Percentiles rank a stretch among this genome's conserved stretches.
These are phyloP conservation scores for Pleurotus eryngii DNA, from an alignment of 768 basidiomycete genomes.

Conservation along the genomic window DNA sequence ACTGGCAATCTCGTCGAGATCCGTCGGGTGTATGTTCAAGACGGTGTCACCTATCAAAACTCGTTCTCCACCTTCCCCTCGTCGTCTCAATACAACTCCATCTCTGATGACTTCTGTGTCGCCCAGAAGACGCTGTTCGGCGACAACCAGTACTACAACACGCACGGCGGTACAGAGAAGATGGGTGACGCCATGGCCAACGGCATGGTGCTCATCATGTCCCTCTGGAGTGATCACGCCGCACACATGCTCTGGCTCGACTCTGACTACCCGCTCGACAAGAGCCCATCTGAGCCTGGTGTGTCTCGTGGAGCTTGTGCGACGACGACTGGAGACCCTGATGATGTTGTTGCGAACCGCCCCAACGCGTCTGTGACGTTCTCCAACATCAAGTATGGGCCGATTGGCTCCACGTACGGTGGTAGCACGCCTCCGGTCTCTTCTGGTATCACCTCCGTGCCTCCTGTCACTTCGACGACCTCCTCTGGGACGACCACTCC, in stretches of 20 bases:
- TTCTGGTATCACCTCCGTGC: not conserved
- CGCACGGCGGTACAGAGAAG: conserved; percentile 23
- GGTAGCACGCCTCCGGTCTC: not conserved
- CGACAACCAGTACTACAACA: conserved; percentile 16
- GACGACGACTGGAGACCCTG: conserved; percentile 31
- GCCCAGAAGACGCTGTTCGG: conserved; percentile 31
- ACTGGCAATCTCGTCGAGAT: conserved; percentile 14
- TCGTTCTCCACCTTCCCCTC: conserved; percentile 28
- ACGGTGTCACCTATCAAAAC: conserved; percentile 35
- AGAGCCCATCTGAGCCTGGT: conserved; percentile 24
- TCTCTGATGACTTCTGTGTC: conserved; percentile 34
- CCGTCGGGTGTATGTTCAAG: conserved; percentile 34
- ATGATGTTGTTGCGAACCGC: conserved; percentile 28
- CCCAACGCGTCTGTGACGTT: conserved; percentile 30
- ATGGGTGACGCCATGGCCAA: conserved; percentile 21
- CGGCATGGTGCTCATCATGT: conserved; percentile 35
- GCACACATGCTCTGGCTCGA: conserved; percentile 40
- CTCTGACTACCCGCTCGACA: conserved; percentile 26
- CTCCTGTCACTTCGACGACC: not conserved
- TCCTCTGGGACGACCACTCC: not conserved
- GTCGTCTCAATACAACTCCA: conserved; percentile 27
- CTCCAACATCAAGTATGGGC: conserved; percentile 41
- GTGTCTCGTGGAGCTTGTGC: conserved; percentile 37
- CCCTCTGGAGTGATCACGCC: conserved; percentile 37
- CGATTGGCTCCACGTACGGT: conserved; percentile 21